These are phyloP conservation scores for Ascodesmis nigricans DNA, from an alignment of 495 filamentous ascomycete species.

Conservation along the genomic window DNA sequence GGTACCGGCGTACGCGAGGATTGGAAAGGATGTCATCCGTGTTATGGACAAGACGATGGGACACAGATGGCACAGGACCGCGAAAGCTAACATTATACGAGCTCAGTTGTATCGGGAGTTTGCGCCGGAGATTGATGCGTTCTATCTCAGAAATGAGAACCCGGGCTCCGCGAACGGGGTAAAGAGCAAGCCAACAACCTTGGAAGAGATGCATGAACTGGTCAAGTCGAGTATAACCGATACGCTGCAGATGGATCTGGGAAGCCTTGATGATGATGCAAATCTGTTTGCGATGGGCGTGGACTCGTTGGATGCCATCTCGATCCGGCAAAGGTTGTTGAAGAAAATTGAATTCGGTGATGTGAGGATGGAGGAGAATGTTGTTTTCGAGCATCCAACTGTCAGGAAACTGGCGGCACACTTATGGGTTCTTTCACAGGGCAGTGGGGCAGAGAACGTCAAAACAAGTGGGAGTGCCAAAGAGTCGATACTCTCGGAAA, in stretches of 20 bases:
- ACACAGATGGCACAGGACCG: slow-evolving; percentile 12
- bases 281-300: slow-evolving; percentile 36
- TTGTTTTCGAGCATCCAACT: slow-evolving; percentile 32
- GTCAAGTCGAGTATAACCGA: slow-evolving; percentile 6
- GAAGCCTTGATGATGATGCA: slow-evolving; percentile 16
- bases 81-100: slow-evolving; percentile 15
- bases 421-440: too few relatives aligned
- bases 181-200: slow-evolving; percentile 4
- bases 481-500: too few relatives aligned
- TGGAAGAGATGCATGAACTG: slow-evolving; percentile 5
- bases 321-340: slow-evolving; percentile 31
- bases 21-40: slow-evolving; percentile 13
- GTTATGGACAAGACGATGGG: slow-evolving; percentile 8
- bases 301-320: slow-evolving; percentile 40
- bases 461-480: too few relatives aligned
- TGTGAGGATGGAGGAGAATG: slow-evolving; percentile 26
- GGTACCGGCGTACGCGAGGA: slow-evolving; percentile 16
- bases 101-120: slow-evolving; percentile 13
- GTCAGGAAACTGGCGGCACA: slow-evolving; percentile 27
- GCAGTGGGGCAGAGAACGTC: slow-evolving; percentile 1
- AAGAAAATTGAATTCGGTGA: slow-evolving; percentile 25
- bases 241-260: slow-evolving; percentile 3
- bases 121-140: slow-evolving; percentile 11
- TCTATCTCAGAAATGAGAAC: slow-evolving; percentile 7
- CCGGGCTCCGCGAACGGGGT: slow-evolving; percentile 1